Conservation (phyloP, 164 flowering plant genomes). For the Stephania cephalantha region DNA sequence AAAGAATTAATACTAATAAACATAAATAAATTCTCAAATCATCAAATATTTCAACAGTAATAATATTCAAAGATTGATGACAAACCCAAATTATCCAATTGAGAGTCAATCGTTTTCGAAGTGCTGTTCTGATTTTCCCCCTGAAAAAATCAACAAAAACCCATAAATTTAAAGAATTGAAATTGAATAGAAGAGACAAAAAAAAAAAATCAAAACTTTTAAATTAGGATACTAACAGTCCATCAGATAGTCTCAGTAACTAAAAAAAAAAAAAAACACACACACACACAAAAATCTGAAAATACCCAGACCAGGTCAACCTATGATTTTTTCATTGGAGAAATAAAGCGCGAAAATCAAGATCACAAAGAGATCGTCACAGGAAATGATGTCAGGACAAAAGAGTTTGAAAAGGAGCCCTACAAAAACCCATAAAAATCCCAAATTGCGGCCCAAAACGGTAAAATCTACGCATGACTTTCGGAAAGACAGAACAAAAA, state of each 20-base stretch:
- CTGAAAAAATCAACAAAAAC: slow-evolving; percentile 33
- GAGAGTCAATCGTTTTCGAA: slow-evolving; percentile 51
- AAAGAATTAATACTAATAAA: slow-evolving; percentile 7
- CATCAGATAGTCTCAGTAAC: slow-evolving; percentile 3
- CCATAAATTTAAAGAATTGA: background rate
- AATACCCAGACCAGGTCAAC: background rate
- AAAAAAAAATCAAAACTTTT: background rate
- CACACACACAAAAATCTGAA: no score
- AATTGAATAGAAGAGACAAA: background rate
- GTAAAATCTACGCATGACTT: background rate
- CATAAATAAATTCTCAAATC: background rate
- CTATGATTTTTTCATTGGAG: background rate
- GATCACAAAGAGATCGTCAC: slow-evolving; percentile 18
- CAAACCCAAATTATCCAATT: slow-evolving; percentile 43
- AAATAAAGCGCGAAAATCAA: slow-evolving; percentile 5
- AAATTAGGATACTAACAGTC: background rate
- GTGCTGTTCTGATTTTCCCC: slow-evolving; percentile 29
- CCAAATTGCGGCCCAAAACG: background rate
- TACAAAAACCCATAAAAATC: background rate
- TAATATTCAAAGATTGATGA: slow-evolving; percentile 7
- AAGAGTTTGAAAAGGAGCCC: background rate
- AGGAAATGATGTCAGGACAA: slow-evolving; percentile 6
- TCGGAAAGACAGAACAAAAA: background rate
- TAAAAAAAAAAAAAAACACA: no score
- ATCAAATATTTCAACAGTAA: background rate